Evolutionary conservation across 176 grass and related monocot species (phyloP).

Genomic region (Areca catechu): DNA sequence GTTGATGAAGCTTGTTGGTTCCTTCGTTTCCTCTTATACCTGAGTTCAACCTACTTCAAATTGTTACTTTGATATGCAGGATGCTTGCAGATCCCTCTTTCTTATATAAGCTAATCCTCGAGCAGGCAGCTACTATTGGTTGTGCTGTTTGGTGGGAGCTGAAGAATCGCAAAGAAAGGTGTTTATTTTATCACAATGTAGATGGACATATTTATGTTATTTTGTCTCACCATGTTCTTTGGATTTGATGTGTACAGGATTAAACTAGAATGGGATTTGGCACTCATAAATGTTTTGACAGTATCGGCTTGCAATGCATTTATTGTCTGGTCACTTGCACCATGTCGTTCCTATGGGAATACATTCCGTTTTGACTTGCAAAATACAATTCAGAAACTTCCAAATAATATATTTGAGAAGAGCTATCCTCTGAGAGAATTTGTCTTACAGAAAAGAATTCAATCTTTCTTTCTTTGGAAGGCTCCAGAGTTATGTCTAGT

Average conservation of each 20-base stretch:
- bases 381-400: constrained; percentile 98
- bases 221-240: constrained; percentile 8
- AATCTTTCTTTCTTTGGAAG: constrained; percentile 63
- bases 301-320: constrained; percentile 76
- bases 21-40: no score
- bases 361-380: constrained; percentile 78
- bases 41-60: neutral
- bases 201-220: constrained; percentile 18
- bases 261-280: constrained; percentile 88
- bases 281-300: constrained; percentile 68
- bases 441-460: constrained; percentile 68
- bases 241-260: constrained; percentile 40
- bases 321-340: constrained; percentile 79
- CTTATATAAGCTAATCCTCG: constrained; percentile 78
- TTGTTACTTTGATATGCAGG: constrained; percentile 43
- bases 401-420: constrained; percentile 95
- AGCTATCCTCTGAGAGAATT: constrained; percentile 96
- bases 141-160: constrained; percentile 76
- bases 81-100: constrained; percentile 93
- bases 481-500: constrained; percentile 77
- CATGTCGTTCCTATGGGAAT: constrained; percentile 94
- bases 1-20: no score
- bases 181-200: constrained; percentile 13
- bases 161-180: constrained; percentile 86
- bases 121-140: constrained; percentile 55